Evolutionary conservation across 2,329 filamentous ascomycete species (phyloP), one percentile per base, ranked within the genome.

Genomic region (Lachnellula occidentalis): DNA sequence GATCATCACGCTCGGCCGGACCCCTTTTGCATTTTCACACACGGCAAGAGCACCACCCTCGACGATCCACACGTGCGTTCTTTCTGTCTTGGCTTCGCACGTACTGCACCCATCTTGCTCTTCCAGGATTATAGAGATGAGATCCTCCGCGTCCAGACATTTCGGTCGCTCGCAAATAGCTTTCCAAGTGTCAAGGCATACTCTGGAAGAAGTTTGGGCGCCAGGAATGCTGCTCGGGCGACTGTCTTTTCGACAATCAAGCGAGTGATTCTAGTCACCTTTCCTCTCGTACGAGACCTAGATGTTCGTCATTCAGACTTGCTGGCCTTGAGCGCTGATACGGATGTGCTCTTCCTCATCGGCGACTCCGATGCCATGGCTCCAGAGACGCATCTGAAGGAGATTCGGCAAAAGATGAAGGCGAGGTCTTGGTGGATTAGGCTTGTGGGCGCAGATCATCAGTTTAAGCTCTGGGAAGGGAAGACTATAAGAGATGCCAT

Each of bases 371-470:
- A 54, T 17, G 39, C 45, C 2, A 17, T 54, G 14, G 45, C 45
- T 14, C 41, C 49, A 14, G 52, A 54, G 22, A 50, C 41, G 4
- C 46, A 50, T n/a, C 34, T 54, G 22, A 41, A 36, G 17, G 52
- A 50, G 17, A 45, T 54, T 27, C 46, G 52, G n/a, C 27, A 50
- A 15, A 27, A 43, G 31, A 54, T 54, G 52, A 48, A 43, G 34
- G 52, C 52, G n/a, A 54, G 46, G 47, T 45, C 46, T 5, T 54
- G 47, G 52, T 37, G 42, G 50, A 45, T 51, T 46, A 31, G 37
- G 19, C 49, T 51, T 45, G n/a, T 45, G 22, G 39, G 41, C 2
- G 49, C 21, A 6, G 36, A 34, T 31, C 19, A 41, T 42, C 14
- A 42, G 19, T 31, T 31, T 36, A 19, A 12, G 21, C 24, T 41